phyloP scores from a whole-genome alignment of 2,329 filamentous ascomycete genomes.

The Penicillium sp. region DNA sequence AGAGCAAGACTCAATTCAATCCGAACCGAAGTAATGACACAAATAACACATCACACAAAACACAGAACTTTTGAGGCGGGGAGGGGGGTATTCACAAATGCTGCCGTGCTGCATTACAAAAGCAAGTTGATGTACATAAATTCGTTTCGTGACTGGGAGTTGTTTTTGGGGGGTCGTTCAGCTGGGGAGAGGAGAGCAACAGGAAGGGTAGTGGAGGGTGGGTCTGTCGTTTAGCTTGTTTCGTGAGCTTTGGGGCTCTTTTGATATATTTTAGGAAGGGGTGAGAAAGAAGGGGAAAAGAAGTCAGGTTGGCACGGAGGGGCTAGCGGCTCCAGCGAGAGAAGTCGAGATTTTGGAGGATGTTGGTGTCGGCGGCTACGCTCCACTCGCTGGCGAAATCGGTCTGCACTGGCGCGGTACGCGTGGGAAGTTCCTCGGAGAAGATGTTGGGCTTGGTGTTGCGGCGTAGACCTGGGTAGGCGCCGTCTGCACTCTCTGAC shows the following conservation, averaged over 20 bases:
- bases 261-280: background rate
- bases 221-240: constrained; percentile 13
- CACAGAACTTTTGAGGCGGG: constrained; percentile 24
- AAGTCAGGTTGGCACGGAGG: background rate
- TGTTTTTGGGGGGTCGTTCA: constrained; percentile 18
- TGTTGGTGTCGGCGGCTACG: constrained; percentile 36
- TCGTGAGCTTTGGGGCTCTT: background rate
- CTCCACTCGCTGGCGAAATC: constrained; percentile 41
- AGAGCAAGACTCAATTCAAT: too few relatives aligned
- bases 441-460: constrained; percentile 41
- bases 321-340: constrained; percentile 42
- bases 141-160: constrained; percentile 15
- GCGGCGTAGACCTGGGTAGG: constrained; percentile 34
- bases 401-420: constrained; percentile 30
- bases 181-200: too few relatives aligned
- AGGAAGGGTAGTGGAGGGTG: too few relatives aligned
- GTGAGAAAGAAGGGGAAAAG: background rate
- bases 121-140: constrained; percentile 29
- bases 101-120: constrained; percentile 20
- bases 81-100: constrained; percentile 32
- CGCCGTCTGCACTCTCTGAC: constrained; percentile 31
- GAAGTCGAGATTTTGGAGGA: constrained; percentile 43
- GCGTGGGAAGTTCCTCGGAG: constrained; percentile 36
- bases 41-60: constrained; percentile 6
- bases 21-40: background rate